Evolutionary conservation across 106 monocot species (phyloP).

Genomic region (Dioscorea dumetorum): DNA sequence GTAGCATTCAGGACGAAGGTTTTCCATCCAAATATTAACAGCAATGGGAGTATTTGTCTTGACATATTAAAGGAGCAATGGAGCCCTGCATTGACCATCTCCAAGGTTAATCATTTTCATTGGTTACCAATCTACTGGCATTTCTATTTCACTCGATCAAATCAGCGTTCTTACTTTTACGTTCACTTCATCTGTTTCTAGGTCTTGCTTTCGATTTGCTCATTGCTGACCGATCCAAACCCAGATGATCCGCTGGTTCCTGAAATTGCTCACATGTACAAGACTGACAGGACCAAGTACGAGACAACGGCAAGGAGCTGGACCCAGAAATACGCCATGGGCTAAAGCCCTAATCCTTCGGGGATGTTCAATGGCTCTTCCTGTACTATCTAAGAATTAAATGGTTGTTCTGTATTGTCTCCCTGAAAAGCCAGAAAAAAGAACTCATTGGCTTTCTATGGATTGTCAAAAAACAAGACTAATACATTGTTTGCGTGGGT

Average conservation of each 20-base stretch:
- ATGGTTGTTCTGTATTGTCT: not conserved
- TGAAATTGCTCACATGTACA: conserved; percentile 37
- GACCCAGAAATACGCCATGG: conserved; percentile 43
- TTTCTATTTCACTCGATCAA: no score
- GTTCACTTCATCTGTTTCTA: not conserved
- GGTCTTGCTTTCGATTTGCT: conserved; percentile 42
- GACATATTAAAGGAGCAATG: conserved; percentile 70
- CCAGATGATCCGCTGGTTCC: conserved; percentile 35
- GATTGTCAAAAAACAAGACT: no score
- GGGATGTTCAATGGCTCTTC: not conserved
- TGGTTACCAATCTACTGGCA: not conserved
- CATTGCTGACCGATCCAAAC: conserved; percentile 36
- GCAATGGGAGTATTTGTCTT: conserved; percentile 68
- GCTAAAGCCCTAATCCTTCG: not conserved
- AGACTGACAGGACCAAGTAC: conserved; percentile 32
- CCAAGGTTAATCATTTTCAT: conserved; percentile 30
- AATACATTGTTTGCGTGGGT: no score
- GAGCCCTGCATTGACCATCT: conserved; percentile 68
- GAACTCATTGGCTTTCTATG: no score
- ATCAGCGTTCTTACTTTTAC: no score
- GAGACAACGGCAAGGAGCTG: conserved; percentile 47
- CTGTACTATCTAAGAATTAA: not conserved
- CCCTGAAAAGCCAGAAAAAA: no score
- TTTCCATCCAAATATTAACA: conserved; percentile 67
- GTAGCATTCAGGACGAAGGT: conserved; percentile 48